These are phyloP conservation scores for Corylus americana DNA, from an alignment of 306 rosid genomes.

Conservation along the genomic window DNA sequence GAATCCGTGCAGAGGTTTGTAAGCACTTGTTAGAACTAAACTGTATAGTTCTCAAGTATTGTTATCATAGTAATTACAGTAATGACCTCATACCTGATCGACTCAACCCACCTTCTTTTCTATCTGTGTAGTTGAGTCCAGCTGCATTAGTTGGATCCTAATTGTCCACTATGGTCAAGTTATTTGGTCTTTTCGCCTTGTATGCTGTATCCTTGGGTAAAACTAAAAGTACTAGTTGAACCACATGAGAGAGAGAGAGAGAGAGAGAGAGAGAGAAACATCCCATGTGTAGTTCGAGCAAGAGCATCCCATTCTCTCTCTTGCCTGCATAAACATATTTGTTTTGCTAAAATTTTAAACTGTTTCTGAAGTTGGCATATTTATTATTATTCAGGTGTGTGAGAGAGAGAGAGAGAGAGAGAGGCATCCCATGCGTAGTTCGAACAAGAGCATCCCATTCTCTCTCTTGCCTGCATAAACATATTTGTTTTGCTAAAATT, in stretches of 20 bases:
- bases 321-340: slow-evolving; percentile 6
- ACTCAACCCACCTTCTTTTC: background rate
- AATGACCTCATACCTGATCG: slow-evolving; percentile 1
- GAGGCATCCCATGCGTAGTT: background rate
- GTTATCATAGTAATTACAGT: background rate
- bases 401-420: background rate
- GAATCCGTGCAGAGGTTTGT: slow-evolving; percentile 95
- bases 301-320: background rate
- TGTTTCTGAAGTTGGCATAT: slow-evolving; percentile 18
- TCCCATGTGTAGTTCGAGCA: background rate
- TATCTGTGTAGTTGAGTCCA: background rate
- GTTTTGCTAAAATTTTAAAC: slow-evolving; percentile 10
- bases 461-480: slow-evolving; percentile 4
- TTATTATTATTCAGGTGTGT: background rate
- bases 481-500: slow-evolving; percentile 5
- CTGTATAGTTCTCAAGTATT: slow-evolving; percentile 9
- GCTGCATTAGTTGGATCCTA: background rate
- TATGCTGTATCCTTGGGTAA: slow-evolving; percentile 10
- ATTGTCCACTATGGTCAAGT: slow-evolving; percentile 10
- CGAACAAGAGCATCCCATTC: background rate
- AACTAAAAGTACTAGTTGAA: background rate
- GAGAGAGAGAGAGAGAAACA: background rate
- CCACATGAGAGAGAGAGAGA: background rate
- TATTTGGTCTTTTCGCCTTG: background rate
- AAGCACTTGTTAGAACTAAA: slow-evolving; percentile 22